Percentiles rank a stretch among this genome's conserved stretches.
These are phyloP conservation scores for Carex parvula DNA, from an alignment of 176 grass and related monocot genomes.

Conservation along the genomic window DNA sequence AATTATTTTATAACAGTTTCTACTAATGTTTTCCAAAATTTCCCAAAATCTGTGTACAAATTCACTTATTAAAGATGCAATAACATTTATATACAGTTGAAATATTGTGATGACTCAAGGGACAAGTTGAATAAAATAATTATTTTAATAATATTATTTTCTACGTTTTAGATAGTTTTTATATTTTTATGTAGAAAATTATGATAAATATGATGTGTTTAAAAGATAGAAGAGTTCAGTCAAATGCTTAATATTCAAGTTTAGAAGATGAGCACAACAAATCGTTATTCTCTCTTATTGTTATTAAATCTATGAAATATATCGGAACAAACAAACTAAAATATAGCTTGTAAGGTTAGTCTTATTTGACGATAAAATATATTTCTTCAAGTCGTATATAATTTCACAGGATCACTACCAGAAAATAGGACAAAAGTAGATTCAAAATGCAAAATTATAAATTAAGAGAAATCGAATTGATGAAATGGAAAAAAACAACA, in stretches of 20 bases:
- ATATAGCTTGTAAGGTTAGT: neutral
- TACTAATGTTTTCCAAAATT: neutral
- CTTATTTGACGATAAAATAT: too few relatives aligned
- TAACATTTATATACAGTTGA: too few relatives aligned
- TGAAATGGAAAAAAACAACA: neutral
- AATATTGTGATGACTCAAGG: too few relatives aligned
- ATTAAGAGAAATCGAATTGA: neutral
- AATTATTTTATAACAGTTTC: too few relatives aligned
- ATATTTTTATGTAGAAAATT: neutral
- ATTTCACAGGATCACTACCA: neutral
- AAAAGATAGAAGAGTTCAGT: neutral
- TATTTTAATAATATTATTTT: neutral
- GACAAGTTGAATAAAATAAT: neutral
- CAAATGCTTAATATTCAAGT: too few relatives aligned
- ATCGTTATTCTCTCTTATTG: neutral
- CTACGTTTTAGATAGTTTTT: neutral
- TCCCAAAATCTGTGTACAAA: neutral
- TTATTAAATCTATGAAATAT: too few relatives aligned
- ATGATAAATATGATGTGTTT: neutral
- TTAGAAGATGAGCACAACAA: too few relatives aligned
- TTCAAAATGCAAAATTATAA: neutral
- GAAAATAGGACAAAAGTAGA: neutral
- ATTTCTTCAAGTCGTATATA: neutral
- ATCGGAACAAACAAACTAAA: too few relatives aligned
- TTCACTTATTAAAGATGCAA: too few relatives aligned